Conservation (phyloP, 345 rosid species). For the rapeseed (Brassica napus) region DNA sequence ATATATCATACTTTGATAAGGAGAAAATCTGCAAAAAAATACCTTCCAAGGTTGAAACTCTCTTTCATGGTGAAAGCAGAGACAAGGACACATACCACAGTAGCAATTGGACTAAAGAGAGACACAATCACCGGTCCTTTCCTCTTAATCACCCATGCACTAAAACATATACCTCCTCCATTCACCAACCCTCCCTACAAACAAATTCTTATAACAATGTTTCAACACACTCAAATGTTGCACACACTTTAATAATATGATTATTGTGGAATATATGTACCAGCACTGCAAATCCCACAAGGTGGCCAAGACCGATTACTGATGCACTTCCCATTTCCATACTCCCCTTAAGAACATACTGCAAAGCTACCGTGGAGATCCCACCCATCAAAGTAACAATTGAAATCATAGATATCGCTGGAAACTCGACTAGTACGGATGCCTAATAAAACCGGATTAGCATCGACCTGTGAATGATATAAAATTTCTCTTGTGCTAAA, state of each 20-base stretch:
- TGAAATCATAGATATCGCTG: constrained; percentile 72
- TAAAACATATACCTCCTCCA: constrained; percentile 76
- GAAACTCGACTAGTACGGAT: constrained; percentile 65
- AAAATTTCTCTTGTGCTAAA: background rate
- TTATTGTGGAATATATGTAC: constrained; percentile 39
- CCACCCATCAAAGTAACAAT: constrained; percentile 69
- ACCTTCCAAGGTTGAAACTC: constrained; percentile 74
- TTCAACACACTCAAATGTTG: constrained; percentile 13
- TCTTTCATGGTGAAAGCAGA: constrained; percentile 65
- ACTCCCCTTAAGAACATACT: constrained; percentile 48
- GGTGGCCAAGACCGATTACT: constrained; percentile 38
- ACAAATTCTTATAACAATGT: background rate
- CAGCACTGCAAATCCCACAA: constrained; percentile 57
- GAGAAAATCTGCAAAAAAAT: background rate
- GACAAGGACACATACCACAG: constrained; percentile 64
- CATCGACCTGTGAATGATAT: background rate
- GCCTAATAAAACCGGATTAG: constrained; percentile 49
- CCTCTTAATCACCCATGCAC: constrained; percentile 84
- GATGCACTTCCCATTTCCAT: constrained; percentile 52
- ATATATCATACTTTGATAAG: background rate
- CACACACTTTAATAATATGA: background rate
- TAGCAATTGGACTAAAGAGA: constrained; percentile 77
- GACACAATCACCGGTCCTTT: constrained; percentile 87
- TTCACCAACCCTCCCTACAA: constrained; percentile 62
- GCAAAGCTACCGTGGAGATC: constrained; percentile 48